Evolutionary conservation across 2,329 filamentous ascomycete species (phyloP).

Genomic region (Penicillium verrucosum): DNA sequence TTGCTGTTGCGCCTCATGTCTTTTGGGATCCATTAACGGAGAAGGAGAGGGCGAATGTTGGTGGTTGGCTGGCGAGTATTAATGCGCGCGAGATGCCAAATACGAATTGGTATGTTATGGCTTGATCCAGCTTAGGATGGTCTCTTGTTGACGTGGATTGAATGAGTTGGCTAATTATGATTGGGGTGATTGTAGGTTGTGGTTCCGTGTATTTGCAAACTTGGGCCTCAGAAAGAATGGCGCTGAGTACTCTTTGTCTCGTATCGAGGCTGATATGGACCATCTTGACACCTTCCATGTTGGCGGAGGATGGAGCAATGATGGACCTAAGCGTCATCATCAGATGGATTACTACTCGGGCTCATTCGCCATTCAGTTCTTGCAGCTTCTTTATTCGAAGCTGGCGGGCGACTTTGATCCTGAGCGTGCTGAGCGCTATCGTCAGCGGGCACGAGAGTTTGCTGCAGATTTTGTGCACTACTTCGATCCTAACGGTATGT

Average conservation of each 20-base stretch:
- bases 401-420: slow-evolving; percentile 65
- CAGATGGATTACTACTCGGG: slow-evolving; percentile 86
- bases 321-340: slow-evolving; percentile 72
- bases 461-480: slow-evolving; percentile 73
- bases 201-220: slow-evolving; percentile 83
- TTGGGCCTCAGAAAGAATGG: slow-evolving; percentile 73
- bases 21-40: slow-evolving; percentile 66
- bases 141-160: neutral
- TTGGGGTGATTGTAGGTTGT: slow-evolving; percentile 57
- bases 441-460: slow-evolving; percentile 61
- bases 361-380: slow-evolving; percentile 76
- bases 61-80: slow-evolving; percentile 71
- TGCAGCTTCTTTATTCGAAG: slow-evolving; percentile 74
- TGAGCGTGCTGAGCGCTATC: slow-evolving; percentile 65
- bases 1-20: slow-evolving; percentile 62
- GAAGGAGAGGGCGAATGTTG: slow-evolving; percentile 63
- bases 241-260: slow-evolving; percentile 65
- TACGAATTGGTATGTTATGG: slow-evolving; percentile 59
- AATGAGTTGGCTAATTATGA: neutral
- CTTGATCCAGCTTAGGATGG: neutral
- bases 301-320: slow-evolving; percentile 79
- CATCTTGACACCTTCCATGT: slow-evolving; percentile 78
- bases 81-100: slow-evolving; percentile 69
- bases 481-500: slow-evolving; percentile 64
- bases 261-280: slow-evolving; percentile 70